phyloP scores from a whole-genome alignment of 495 filamentous ascomycete genomes.

The Lasiosphaeria miniovina region DNA sequence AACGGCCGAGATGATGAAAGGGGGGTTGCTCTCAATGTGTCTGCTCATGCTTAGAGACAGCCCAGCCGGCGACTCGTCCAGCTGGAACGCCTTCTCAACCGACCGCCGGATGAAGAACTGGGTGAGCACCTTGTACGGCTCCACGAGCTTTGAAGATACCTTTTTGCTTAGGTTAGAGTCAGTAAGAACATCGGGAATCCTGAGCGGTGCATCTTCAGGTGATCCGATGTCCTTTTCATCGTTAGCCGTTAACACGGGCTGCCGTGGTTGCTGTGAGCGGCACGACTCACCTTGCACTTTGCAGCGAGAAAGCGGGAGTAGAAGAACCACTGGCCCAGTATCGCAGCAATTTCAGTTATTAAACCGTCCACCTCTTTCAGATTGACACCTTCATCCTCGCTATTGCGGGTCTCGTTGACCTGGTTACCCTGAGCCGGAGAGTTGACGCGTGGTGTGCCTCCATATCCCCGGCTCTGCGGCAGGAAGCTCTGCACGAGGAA shows the following conservation, averaged over 20 bases:
- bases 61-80: conserved; percentile 88
- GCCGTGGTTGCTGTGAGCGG: conserved; percentile 10
- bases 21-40: conserved; percentile 67
- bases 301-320: conserved; percentile 85
- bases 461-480: conserved; percentile 57
- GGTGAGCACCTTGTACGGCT: conserved; percentile 82
- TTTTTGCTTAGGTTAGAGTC: conserved; percentile 76
- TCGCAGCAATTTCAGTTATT: conserved; percentile 79
- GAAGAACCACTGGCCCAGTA: conserved; percentile 90
- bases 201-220: conserved; percentile 45
- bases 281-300: conserved; percentile 67
- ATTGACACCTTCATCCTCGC: conserved; percentile 87
- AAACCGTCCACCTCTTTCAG: conserved; percentile 92
- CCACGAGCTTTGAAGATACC: conserved; percentile 64
- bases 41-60: conserved; percentile 69
- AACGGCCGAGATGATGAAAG: conserved; percentile 91
- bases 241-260: conserved; percentile 23
- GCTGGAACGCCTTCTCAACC: conserved; percentile 94
- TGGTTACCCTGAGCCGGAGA: conserved; percentile 66
- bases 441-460: conserved; percentile 48
- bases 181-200: conserved; percentile 64
- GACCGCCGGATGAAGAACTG: conserved; percentile 95
- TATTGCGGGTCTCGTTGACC: conserved; percentile 46
- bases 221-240: conserved; percentile 39
- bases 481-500: conserved; percentile 95